A percentile compares a stretch with the other conserved stretches of the same genome.
Evolutionary conservation across 129 eudicot genomes (phyloP).

Genomic region (Artemisia tridentata): DNA sequence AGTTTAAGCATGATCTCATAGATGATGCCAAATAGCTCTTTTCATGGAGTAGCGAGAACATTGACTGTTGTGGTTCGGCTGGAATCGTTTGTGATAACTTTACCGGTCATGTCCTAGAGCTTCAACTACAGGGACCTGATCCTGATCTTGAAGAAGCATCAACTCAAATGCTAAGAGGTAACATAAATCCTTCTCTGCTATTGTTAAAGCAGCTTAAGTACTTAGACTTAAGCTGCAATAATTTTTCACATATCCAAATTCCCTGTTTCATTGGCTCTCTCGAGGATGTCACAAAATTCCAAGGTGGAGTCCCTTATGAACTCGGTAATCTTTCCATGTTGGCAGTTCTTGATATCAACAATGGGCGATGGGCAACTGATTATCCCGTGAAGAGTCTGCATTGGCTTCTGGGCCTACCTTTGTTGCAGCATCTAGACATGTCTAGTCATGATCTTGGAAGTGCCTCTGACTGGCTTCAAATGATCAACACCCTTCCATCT

Average conservation of each 20-base stretch:
- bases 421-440: conserved; percentile 41
- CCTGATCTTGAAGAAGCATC: neutral
- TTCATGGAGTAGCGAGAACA: conserved; percentile 36
- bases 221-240: conserved; percentile 39
- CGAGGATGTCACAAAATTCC: conserved; percentile 21
- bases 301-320: conserved; percentile 35
- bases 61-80: conserved; percentile 45
- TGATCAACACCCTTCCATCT: conserved; percentile 37
- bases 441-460: conserved; percentile 26
- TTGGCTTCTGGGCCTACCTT: conserved; percentile 43
- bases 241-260: conserved; percentile 27
- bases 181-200: conserved; percentile 39
- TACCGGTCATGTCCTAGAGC: conserved; percentile 41
- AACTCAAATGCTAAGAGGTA: conserved; percentile 23
- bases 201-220: conserved; percentile 30
- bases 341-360: neutral
- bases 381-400: conserved; percentile 24
- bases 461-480: conserved; percentile 37
- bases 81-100: conserved; percentile 38
- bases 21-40: conserved; percentile 23
- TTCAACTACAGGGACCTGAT: conserved; percentile 35
- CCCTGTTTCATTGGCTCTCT: conserved; percentile 30
- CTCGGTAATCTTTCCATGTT: conserved; percentile 39
- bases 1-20: conserved; percentile 25
- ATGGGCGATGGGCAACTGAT: neutral